phyloP scores from a whole-genome alignment of 2,329 filamentous ascomycete species.

The Chrysoporthe deuterocubensis region DNA sequence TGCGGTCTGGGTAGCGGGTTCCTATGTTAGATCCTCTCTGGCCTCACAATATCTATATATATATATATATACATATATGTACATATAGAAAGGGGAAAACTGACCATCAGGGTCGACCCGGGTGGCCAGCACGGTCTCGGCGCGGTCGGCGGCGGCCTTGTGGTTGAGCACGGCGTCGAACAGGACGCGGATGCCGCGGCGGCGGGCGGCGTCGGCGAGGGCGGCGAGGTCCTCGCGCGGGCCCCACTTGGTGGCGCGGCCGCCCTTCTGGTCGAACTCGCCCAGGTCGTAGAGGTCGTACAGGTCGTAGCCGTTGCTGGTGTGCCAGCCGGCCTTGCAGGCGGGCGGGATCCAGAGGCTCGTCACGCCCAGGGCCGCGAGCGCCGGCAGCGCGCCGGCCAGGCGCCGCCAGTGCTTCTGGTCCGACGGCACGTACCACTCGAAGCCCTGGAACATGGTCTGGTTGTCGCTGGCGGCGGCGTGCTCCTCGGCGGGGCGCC shows the following conservation, averaged over 20 bases:
- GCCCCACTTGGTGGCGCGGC: slow-evolving; percentile 70
- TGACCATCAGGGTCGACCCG: slow-evolving; percentile 57
- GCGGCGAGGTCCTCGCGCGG: slow-evolving; percentile 62
- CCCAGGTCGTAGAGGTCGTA: slow-evolving; percentile 72
- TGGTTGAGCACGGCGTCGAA: slow-evolving; percentile 77
- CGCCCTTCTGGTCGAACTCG: slow-evolving; percentile 74
- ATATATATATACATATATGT: no score
- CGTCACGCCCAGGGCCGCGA: slow-evolving; percentile 64
- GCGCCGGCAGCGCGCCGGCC: slow-evolving; percentile 50
- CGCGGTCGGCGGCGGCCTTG: slow-evolving; percentile 69
- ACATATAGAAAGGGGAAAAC: slow-evolving; percentile 31
- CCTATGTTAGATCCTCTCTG: no score
- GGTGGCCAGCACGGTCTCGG: slow-evolving; percentile 61
- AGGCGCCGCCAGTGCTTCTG: slow-evolving; percentile 65
- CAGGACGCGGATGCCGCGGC: slow-evolving; percentile 60
- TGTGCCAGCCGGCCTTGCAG: slow-evolving; percentile 66
- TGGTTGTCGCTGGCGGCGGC: slow-evolving; percentile 39
- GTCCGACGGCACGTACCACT: slow-evolving; percentile 71
- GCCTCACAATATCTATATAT: no score
- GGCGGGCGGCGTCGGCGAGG: slow-evolving; percentile 54
- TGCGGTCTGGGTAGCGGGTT: slow-evolving; percentile 60
- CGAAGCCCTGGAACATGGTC: slow-evolving; percentile 70
- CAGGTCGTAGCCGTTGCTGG: slow-evolving; percentile 70
- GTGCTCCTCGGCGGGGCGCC: neutral
- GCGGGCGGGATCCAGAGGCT: slow-evolving; percentile 72